phyloP scores from a whole-genome alignment of 1,284 basidiomycete genomes.

The Anthracocystis setariae region DNA sequence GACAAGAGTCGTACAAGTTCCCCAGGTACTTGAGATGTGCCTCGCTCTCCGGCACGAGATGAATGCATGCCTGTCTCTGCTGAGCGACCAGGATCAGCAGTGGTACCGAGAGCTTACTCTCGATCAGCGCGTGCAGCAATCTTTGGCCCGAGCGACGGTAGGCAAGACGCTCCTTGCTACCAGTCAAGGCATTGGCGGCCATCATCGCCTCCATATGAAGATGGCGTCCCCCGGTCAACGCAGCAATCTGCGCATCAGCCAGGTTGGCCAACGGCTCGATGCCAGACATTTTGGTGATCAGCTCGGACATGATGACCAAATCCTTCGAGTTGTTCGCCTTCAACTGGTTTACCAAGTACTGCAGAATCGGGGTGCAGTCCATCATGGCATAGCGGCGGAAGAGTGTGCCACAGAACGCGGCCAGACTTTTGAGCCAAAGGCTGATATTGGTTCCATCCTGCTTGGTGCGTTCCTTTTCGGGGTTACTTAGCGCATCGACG shows the following conservation, averaged over 20 bases:
- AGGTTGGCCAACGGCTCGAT: constrained; percentile 76
- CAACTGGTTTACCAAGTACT: constrained; percentile 90
- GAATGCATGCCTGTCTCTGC: constrained; percentile 63
- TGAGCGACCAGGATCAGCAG: constrained; percentile 65
- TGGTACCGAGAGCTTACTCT: constrained; percentile 57
- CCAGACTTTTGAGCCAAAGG: constrained; percentile 86
- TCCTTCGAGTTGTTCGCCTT: constrained; percentile 78
- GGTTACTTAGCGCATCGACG: constrained; percentile 83
- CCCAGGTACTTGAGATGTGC: constrained; percentile 64
- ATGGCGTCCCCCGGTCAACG: constrained; percentile 87
- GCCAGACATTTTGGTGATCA: constrained; percentile 94
- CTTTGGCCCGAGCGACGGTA: constrained; percentile 55
- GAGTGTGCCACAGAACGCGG: constrained; percentile 90
- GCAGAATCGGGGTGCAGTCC: constrained; percentile 83
- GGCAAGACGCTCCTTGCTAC: constrained; percentile 48
- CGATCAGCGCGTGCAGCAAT: constrained; percentile 45
- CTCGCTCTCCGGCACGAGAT: constrained; percentile 58
- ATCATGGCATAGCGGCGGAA: constrained; percentile 81
- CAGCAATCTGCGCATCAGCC: constrained; percentile 85
- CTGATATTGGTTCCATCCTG: constrained; percentile 90
- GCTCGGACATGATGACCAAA: constrained; percentile 86
- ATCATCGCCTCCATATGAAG: constrained; percentile 82
- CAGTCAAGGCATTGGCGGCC: constrained; percentile 63
- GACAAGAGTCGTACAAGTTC: constrained; percentile 64
- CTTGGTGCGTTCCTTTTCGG: constrained; percentile 84